These are phyloP conservation scores for Puccinia novopanici DNA, from an alignment of 1,284 basidiomycete species.

Conservation along the genomic window DNA sequence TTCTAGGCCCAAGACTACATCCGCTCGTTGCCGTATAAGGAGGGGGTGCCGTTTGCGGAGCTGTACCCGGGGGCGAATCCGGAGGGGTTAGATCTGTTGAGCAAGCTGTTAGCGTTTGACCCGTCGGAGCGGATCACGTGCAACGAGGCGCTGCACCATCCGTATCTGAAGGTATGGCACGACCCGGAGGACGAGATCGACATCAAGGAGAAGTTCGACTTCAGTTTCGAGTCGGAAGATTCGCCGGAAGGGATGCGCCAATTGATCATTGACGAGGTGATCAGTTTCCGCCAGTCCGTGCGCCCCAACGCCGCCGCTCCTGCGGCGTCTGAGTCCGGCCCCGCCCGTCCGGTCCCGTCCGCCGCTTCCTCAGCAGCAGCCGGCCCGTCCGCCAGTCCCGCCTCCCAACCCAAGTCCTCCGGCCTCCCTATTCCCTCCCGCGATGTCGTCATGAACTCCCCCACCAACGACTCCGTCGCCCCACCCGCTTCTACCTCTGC, in stretches of 20 bases:
- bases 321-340: too few relatives aligned
- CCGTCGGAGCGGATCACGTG: conserved; percentile 93
- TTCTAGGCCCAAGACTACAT: conserved; percentile 92
- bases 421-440: conserved; percentile 54
- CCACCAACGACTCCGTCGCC: conserved; percentile 12
- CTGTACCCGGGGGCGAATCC: conserved; percentile 93
- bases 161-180: conserved; percentile 92
- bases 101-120: conserved; percentile 91
- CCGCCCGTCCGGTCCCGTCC: too few relatives aligned
- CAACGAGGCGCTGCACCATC: conserved; percentile 90
- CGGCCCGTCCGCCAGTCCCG: background rate
- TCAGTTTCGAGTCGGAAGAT: conserved; percentile 96
- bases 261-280: conserved; percentile 91
- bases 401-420: background rate
- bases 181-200: conserved; percentile 86
- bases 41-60: conserved; percentile 83
- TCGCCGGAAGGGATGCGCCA: conserved; percentile 95
- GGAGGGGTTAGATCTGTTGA: conserved; percentile 85
- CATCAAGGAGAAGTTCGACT: conserved; percentile 87
- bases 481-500: background rate
- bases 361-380: background rate
- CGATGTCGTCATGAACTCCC: conserved; percentile 53
- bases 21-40: conserved; percentile 93
- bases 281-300: conserved; percentile 81
- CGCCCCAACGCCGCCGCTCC: background rate